Evolutionary conservation across 805 yeast species (phyloP), one percentile per base, ranked within the genome.

Genomic region (Sporopachydermia lactativora): DNA sequence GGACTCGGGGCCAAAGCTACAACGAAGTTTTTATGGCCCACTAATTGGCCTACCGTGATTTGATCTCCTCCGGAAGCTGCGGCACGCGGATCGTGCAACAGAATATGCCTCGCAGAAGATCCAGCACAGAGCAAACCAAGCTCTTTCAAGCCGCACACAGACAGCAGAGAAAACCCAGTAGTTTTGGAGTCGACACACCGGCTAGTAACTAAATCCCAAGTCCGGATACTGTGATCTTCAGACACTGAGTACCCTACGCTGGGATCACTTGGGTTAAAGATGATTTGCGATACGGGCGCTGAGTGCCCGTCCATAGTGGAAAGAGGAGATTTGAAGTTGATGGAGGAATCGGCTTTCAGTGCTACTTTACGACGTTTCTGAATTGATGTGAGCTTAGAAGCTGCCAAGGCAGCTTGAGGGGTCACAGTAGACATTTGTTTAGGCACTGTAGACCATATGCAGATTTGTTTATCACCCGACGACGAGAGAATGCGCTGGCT

Each of bases 101-200:
- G 79, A 47, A 92, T 88, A 60, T 92, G 97, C 60, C 98, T 80
- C n/a, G 96, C 96, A 8, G 95, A 80, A 1, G 96, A 85, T n/a
- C 98, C 98, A 43, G 89, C 75, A 5, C 88, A 95, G 19, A 92
- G 61, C 42, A 92, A 64, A 46, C 82, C 73, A 41, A 78, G 63
- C 39, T 72, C 66, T 4, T 82, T 74, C 45, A 92, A 65, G 49
- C 77, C 77, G 19, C 77, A 66, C 18, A 88, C 60, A 0, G 95
- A 82, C 37, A 88, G 68, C 47, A 92, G 67, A 6, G 97, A 79
- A 59, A 73, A 88, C 11, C 88, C 81, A 0, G 97, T 86, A 15
- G 81, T 72, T 59, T 81, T 79, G 3, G 96, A 82, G 55, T 86
- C 96, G 18, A 92, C 81, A 51, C 85, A 75, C 48, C 83, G 72